Base-by-base conservation (phyloP, 176 grass and related monocot species). In the Triticum turgidum region DNA sequence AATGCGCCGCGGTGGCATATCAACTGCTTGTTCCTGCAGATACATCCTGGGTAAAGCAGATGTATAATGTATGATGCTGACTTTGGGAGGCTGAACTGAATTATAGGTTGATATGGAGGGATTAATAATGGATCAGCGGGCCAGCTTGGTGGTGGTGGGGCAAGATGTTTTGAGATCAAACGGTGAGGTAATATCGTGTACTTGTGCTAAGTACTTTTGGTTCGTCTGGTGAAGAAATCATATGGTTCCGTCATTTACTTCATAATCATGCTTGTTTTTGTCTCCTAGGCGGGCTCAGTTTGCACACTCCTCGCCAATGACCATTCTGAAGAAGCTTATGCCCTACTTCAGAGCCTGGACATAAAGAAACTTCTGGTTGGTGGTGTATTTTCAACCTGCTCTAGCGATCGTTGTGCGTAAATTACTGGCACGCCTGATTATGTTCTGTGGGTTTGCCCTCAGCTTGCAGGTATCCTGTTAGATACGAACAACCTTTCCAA, bases 391-490 rank as follows among this genome's bases (percentile, higher is more conserved):
- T 47, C 10, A 49, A 84, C 44, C 56, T 75, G 71, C 72, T 54
- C 5, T 47, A 44, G 68, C 1, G 0, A 67, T 5, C 51, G 4
- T 72, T 4, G 0, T 81, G 69, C 21, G 0, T 33, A 87, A 87
- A 18, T 81, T 52, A 81, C 25, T 20, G 61, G 37, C 51, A 81
- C 13, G 20, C 77, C 39, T 81, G 51, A 87, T 39, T 68, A 49
- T 54, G 11, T 37, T 80, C 65, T 73, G 30, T 73, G 20, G 9
- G 25, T 83, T 61, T 42, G 17, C 73, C 58, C 69, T 90, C 76
- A 95, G 93, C 90, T 95, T 82, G 86, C 90, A 90, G 90, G 90
- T 59, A 92, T 95, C 84, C 80, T 95, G 14, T 82, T 87, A 69
- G 86, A 95, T 82, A 95, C 88, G 29, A 80, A 80, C 27, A 92